A percentile compares a stretch with the other conserved stretches of the same genome.
Conservation (phyloP, 345 rosid genomes). For the Eutrema heterophyllum region DNA sequence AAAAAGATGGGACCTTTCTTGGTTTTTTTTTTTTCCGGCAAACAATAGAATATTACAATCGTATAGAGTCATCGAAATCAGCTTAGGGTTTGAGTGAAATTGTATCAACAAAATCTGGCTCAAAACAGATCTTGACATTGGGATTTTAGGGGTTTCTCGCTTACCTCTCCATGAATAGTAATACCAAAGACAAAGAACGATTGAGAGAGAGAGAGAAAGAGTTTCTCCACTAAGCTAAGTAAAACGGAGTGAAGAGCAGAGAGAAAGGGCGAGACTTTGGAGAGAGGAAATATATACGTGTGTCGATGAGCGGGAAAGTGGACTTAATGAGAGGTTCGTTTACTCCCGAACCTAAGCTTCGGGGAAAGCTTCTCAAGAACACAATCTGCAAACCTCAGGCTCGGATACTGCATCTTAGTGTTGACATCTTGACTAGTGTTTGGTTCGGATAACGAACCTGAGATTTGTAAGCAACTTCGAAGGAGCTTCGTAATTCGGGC, state of each 20-base stretch:
- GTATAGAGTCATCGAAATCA: background rate
- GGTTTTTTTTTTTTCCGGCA: no score
- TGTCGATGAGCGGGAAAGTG: constrained; percentile 39
- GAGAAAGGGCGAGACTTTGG: constrained; percentile 10
- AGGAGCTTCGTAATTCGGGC: constrained; percentile 27
- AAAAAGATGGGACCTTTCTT: background rate
- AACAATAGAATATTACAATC: background rate
- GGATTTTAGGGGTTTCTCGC: background rate
- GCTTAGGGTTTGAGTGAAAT: background rate
- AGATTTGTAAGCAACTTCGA: background rate
- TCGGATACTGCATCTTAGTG: constrained; percentile 10
- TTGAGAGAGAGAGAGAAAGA: constrained; percentile 3
- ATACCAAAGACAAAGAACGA: background rate
- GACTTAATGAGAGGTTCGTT: constrained; percentile 21
- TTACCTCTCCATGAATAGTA: constrained; percentile 40
- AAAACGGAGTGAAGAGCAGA: constrained; percentile 9
- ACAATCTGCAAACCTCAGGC: background rate
- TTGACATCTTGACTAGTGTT: constrained; percentile 40
- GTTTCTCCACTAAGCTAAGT: constrained; percentile 38
- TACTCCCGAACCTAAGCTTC: constrained; percentile 31
- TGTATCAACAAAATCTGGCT: background rate
- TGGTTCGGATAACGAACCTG: constrained; percentile 32
- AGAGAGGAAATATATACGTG: constrained; percentile 15
- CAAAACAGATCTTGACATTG: background rate
- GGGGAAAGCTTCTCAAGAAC: constrained; percentile 14